These are phyloP conservation scores for Phlebiopsis flavidoalba DNA, from an alignment of 768 basidiomycete species.

Conservation along the genomic window DNA sequence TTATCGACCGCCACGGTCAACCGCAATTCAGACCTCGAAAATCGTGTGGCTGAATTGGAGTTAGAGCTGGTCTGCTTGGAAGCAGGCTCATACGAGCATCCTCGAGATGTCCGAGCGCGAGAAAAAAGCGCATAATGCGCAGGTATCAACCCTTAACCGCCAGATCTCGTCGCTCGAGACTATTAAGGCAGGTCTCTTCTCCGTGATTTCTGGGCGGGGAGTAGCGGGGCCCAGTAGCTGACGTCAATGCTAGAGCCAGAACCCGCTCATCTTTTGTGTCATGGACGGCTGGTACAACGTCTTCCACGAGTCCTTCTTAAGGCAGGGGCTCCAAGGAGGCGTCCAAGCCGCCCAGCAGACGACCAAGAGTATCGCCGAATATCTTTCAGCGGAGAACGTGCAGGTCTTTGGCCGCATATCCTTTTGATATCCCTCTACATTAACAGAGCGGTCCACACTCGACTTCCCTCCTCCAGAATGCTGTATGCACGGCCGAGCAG, in stretches of 20 bases:
- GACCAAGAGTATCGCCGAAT: slow-evolving; percentile 64
- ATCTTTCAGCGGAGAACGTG: slow-evolving; percentile 57
- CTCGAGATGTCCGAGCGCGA: slow-evolving; percentile 61
- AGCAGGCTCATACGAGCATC: slow-evolving; percentile 60
- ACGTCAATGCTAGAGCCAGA: slow-evolving; percentile 41
- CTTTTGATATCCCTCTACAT: slow-evolving; percentile 71
- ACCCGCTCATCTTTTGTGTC: slow-evolving; percentile 67
- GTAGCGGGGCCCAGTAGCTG: not conserved
- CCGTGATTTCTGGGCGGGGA: not conserved
- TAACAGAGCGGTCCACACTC: slow-evolving; percentile 53
- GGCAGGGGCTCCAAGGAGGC: slow-evolving; percentile 64
- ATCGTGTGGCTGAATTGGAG: slow-evolving; percentile 61
- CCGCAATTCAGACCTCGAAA: slow-evolving; percentile 59
- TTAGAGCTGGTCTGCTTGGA: slow-evolving; percentile 66
- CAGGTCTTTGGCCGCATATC: slow-evolving; percentile 60
- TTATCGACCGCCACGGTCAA: slow-evolving; percentile 61
- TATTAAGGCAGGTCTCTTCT: slow-evolving; percentile 32
- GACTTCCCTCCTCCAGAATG: slow-evolving; percentile 45
- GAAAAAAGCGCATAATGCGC: slow-evolving; percentile 61
- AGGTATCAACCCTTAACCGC: slow-evolving; percentile 56
- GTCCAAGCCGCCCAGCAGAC: slow-evolving; percentile 53
- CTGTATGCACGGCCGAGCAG: slow-evolving; percentile 58
- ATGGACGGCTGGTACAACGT: slow-evolving; percentile 70
- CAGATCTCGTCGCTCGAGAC: slow-evolving; percentile 58
- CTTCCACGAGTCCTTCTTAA: slow-evolving; percentile 54